phyloP scores from a whole-genome alignment of 2,329 filamentous ascomycete species.

The Colletotrichum sp. region DNA sequence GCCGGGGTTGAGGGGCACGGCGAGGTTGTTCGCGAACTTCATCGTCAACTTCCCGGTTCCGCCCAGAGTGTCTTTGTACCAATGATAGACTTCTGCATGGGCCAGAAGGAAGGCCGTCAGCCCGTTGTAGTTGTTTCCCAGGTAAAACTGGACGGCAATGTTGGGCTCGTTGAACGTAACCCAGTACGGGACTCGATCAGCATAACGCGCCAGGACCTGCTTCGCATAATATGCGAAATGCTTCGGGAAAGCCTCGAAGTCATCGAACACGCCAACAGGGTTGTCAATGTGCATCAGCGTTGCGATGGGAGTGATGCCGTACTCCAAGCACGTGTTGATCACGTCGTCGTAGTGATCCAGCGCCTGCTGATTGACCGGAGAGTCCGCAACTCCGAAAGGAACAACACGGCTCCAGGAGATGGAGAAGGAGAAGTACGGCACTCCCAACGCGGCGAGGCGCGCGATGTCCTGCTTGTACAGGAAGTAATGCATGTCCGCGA shows the following conservation, averaged over 20 bases:
- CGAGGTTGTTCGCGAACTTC: conserved; percentile 55
- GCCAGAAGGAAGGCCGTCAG: conserved; percentile 49
- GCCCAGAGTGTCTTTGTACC: conserved; percentile 58
- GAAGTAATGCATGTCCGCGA: conserved; percentile 58
- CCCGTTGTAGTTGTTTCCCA: conserved; percentile 24
- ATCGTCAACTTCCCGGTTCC: conserved; percentile 51
- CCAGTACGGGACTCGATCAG: conserved; percentile 56
- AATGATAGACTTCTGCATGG: conserved; percentile 52
- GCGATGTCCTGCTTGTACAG: conserved; percentile 62
- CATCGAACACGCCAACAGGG: conserved; percentile 32
- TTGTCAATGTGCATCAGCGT: conserved; percentile 55
- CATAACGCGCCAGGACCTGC: conserved; percentile 55
- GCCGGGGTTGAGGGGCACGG: conserved; percentile 44
- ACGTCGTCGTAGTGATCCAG: conserved; percentile 60
- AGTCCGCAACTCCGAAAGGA: conserved; percentile 53
- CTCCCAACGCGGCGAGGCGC: conserved; percentile 54
- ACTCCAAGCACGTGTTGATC: conserved; percentile 52
- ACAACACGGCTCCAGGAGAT: conserved; percentile 58
- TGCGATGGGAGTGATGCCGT: conserved; percentile 53
- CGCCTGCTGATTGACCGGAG: conserved; percentile 55
- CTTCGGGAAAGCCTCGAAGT: conserved; percentile 41
- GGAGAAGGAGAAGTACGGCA: conserved; percentile 56
- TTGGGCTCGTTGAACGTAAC: conserved; percentile 60
- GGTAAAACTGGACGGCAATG: conserved; percentile 42
- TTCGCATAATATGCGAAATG: conserved; percentile 60